Evolutionary conservation across 441 rosid genomes (phyloP).

Genomic region (Theobroma grandiflorum): DNA sequence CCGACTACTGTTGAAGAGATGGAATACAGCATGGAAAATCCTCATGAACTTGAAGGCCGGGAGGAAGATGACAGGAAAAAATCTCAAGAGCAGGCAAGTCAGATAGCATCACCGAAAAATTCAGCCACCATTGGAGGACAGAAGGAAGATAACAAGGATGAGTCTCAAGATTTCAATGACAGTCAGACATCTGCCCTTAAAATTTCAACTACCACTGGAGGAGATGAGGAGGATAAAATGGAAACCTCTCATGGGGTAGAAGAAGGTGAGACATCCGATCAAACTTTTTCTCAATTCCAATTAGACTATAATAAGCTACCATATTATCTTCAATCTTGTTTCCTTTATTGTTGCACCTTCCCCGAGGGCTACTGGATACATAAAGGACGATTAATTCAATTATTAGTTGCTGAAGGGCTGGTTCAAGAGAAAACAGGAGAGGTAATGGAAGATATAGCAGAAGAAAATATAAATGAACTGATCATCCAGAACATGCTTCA

Average conservation of each 20-base stretch:
- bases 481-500: slow-evolving; percentile 45
- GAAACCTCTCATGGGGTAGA: background rate
- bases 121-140: background rate
- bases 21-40: background rate
- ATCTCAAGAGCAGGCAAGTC: background rate
- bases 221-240: background rate
- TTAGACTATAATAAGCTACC: slow-evolving; percentile 34
- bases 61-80: background rate
- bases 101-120: background rate
- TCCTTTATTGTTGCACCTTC: slow-evolving; percentile 47
- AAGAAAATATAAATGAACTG: slow-evolving; percentile 39
- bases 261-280: slow-evolving; percentile 36
- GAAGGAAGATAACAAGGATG: slow-evolving; percentile 15
- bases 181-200: slow-evolving; percentile 28
- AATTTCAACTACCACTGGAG: background rate
- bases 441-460: slow-evolving; percentile 42
- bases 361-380: slow-evolving; percentile 42
- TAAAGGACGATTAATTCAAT: slow-evolving; percentile 42
- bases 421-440: slow-evolving; percentile 38
- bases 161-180: slow-evolving; percentile 3
- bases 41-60: slow-evolving; percentile 1
- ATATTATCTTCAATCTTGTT: slow-evolving; percentile 42
- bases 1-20: slow-evolving; percentile 8
- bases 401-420: slow-evolving; percentile 50
- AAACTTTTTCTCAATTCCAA: slow-evolving; percentile 31